Percentiles rank a stretch among this genome's conserved stretches.
phyloP scores from a whole-genome alignment of 805 yeast species.

The Metschnikowia continentalis region DNA sequence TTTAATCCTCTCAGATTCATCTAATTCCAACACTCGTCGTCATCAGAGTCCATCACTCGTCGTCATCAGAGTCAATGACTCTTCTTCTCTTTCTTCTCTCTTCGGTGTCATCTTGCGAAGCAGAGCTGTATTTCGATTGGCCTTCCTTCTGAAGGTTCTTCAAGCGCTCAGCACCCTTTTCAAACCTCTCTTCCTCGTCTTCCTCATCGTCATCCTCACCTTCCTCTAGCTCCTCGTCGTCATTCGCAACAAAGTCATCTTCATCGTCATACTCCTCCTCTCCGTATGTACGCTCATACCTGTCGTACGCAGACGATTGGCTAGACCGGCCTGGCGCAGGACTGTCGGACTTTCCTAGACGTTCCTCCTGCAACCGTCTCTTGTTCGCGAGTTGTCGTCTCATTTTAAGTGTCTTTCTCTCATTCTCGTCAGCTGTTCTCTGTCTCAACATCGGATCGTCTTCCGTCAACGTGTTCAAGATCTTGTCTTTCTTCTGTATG shows the following conservation, averaged over 20 bases:
- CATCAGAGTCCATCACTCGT: constrained; percentile 42
- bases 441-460: constrained; percentile 70
- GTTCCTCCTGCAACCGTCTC: constrained; percentile 56
- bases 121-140: constrained; percentile 42
- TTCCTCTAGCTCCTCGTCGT: constrained; percentile 36
- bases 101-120: constrained; percentile 30
- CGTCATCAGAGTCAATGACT: constrained; percentile 49
- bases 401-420: constrained; percentile 50
- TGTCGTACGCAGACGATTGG: constrained; percentile 34
- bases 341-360: constrained; percentile 45
- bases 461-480: constrained; percentile 50
- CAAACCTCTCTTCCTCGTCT: constrained; percentile 47
- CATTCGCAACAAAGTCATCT: constrained; percentile 43
- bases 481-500: constrained; percentile 44
- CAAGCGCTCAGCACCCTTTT: constrained; percentile 55
- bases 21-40: constrained; percentile 37
- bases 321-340: constrained; percentile 21
- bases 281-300: constrained; percentile 36
- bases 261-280: constrained; percentile 36
- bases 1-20: neutral
- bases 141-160: constrained; percentile 54
- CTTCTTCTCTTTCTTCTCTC: constrained; percentile 42
- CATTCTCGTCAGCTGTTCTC: constrained; percentile 62
- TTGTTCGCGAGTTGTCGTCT: constrained; percentile 64
- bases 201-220: constrained; percentile 43